Evolutionary conservation across 805 yeast species (phyloP).

Genomic region (Metschnikowia matae): DNA sequence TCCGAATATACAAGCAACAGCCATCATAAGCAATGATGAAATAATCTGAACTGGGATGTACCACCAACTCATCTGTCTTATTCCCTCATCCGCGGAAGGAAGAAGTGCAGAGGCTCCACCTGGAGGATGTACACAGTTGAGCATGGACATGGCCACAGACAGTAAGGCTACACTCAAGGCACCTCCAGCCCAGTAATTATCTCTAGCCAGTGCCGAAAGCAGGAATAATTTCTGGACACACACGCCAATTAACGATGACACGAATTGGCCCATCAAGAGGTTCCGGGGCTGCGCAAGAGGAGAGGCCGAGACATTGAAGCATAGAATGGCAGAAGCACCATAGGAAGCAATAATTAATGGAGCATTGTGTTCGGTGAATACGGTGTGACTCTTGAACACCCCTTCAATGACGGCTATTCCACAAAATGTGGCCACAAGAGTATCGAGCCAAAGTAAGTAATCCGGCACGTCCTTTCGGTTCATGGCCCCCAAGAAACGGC

Average conservation of each 20-base stretch:
- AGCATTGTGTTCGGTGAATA: slow-evolving; percentile 36
- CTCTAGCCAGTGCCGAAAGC: slow-evolving; percentile 38
- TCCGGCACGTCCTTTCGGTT: slow-evolving; percentile 29
- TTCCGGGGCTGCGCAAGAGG: slow-evolving; percentile 68
- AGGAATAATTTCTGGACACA: slow-evolving; percentile 52
- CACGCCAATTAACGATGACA: slow-evolving; percentile 51
- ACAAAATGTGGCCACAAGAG: slow-evolving; percentile 42
- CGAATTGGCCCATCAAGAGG: slow-evolving; percentile 52
- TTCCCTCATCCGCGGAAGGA: slow-evolving; percentile 45
- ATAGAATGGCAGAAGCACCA: slow-evolving; percentile 60
- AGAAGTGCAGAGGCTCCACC: slow-evolving; percentile 67
- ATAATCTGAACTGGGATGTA: slow-evolving; percentile 54
- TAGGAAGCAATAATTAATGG: slow-evolving; percentile 52
- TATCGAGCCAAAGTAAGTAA: slow-evolving; percentile 44
- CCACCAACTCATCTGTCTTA: slow-evolving; percentile 60
- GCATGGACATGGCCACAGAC: slow-evolving; percentile 49
- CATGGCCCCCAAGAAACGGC: slow-evolving; percentile 40
- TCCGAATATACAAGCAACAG: slow-evolving; percentile 50
- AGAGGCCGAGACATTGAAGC: slow-evolving; percentile 50
- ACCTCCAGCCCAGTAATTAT: slow-evolving; percentile 54
- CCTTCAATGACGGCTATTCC: slow-evolving; percentile 46
- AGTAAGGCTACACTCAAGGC: slow-evolving; percentile 54
- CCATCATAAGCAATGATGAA: slow-evolving; percentile 43
- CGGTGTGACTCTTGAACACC: slow-evolving; percentile 38
- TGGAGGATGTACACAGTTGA: slow-evolving; percentile 65